phyloP scores from a whole-genome alignment of 208 protist genomes.

The Wallacemonas sp. region DNA sequence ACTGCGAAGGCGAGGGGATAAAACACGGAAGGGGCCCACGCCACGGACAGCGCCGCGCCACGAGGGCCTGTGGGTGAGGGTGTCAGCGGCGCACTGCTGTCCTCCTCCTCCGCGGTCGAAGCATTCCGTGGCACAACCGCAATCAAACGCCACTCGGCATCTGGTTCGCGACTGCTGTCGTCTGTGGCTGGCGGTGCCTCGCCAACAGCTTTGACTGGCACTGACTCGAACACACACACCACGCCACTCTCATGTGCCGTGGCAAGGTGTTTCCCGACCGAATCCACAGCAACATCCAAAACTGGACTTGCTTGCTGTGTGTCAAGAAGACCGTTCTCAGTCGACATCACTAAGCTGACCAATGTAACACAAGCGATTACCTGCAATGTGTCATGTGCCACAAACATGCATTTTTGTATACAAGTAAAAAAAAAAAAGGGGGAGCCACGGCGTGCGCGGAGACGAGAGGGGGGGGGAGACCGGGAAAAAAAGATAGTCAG shows the following conservation, averaged over 20 bases:
- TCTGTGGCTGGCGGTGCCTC: background rate
- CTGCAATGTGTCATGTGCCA: too few species aligned
- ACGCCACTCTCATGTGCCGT: conserved; percentile 70
- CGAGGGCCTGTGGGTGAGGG: background rate
- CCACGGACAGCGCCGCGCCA: conserved; percentile 58
- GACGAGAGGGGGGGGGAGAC: too few species aligned
- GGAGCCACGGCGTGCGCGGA: too few species aligned
- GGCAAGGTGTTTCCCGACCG: conserved; percentile 54
- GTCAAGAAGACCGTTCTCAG: conserved; percentile 45
- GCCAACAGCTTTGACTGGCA: background rate
- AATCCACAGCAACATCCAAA: conserved; percentile 68
- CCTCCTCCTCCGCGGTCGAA: background rate
- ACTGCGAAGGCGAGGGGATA: conserved; percentile 61
- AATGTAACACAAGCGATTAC: conserved; percentile 3
- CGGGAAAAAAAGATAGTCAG: too few species aligned
- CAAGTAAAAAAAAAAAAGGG: too few species aligned
- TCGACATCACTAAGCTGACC: background rate
- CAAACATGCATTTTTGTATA: too few species aligned
- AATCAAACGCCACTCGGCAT: conserved; percentile 8
- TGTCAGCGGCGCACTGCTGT: background rate
- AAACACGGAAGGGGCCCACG: conserved; percentile 73
- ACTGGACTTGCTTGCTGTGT: conserved; percentile 66
- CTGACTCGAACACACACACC: conserved; percentile 49
- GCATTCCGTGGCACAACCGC: conserved; percentile 18
- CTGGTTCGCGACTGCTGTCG: conserved; percentile 11